Conservation (phyloP, 805 yeast genomes). For the Sugiyamaella lignohabitans region DNA sequence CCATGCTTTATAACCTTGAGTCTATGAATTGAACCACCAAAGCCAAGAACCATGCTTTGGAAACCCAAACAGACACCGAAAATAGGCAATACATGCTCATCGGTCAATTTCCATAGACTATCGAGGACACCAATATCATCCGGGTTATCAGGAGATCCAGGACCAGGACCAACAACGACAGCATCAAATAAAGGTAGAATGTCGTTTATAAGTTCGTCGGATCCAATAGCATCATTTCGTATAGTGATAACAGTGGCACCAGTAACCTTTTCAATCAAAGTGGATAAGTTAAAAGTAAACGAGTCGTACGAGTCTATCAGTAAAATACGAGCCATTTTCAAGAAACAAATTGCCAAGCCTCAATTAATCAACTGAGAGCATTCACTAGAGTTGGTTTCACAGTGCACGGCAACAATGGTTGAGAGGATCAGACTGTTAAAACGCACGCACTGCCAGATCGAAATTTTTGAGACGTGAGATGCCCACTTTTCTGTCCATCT, state of each 20-base stretch:
- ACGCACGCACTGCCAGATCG: too few species aligned
- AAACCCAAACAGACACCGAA: constrained; percentile 93
- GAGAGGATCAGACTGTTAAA: too few species aligned
- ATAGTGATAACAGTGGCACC: constrained; percentile 47
- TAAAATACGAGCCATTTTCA: constrained; percentile 35
- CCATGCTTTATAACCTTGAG: constrained; percentile 73
- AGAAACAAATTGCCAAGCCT: too few species aligned
- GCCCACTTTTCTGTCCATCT: too few species aligned
- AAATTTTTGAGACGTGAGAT: too few species aligned
- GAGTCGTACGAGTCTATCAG: constrained; percentile 93
- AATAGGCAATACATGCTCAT: constrained; percentile 48
- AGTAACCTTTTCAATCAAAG: constrained; percentile 51
- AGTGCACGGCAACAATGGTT: too few species aligned
- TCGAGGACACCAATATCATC: constrained; percentile 71
- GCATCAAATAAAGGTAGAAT: constrained; percentile 58
- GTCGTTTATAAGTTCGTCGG: constrained; percentile 31
- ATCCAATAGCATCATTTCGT: constrained; percentile 52
- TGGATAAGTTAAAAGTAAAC: constrained; percentile 74
- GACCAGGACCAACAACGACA: constrained; percentile 92
- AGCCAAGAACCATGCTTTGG: constrained; percentile 65
- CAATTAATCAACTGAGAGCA: too few species aligned
- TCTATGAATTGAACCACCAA: constrained; percentile 50
- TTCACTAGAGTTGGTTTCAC: too few species aligned
- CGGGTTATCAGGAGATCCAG: constrained; percentile 71
- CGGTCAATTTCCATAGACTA: constrained; percentile 40